Evolutionary conservation across 306 rosid genomes (phyloP).

Genomic region (Fragaria ananassa): DNA sequence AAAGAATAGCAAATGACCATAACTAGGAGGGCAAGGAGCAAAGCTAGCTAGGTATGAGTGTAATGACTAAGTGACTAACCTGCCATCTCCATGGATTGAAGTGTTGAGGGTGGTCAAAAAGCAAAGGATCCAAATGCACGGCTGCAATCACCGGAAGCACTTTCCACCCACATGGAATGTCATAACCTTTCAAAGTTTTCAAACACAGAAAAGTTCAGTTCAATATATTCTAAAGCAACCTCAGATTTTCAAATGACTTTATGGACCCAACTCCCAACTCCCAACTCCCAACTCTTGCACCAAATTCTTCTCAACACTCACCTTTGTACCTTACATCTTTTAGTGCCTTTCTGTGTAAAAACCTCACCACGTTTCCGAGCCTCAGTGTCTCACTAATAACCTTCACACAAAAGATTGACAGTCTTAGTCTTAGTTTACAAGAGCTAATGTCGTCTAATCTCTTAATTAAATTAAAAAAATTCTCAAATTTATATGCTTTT

Average conservation of each 20-base stretch:
- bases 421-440: neutral
- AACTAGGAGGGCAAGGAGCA: constrained; percentile 36
- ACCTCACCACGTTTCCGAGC: constrained; percentile 92
- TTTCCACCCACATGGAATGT: constrained; percentile 99
- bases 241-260: constrained; percentile 13
- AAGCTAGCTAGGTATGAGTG: neutral
- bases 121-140: constrained; percentile 84
- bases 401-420: constrained; percentile 31
- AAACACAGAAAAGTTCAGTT: constrained; percentile 6
- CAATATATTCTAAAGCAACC: neutral
- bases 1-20: neutral
- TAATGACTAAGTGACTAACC: constrained; percentile 41
- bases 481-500: neutral
- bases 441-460: neutral
- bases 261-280: constrained; percentile 22
- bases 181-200: constrained; percentile 61
- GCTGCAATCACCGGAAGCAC: constrained; percentile 98
- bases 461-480: neutral
- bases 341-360: constrained; percentile 88
- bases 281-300: constrained; percentile 15
- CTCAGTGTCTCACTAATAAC: constrained; percentile 93
- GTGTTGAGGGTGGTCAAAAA: constrained; percentile 91
- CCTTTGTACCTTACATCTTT: constrained; percentile 87
- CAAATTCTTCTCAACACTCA: constrained; percentile 21
- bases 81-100: constrained; percentile 99